Conservation (phyloP, 2,329 filamentous ascomycete genomes). For the Coniochaeta prunicola region DNA sequence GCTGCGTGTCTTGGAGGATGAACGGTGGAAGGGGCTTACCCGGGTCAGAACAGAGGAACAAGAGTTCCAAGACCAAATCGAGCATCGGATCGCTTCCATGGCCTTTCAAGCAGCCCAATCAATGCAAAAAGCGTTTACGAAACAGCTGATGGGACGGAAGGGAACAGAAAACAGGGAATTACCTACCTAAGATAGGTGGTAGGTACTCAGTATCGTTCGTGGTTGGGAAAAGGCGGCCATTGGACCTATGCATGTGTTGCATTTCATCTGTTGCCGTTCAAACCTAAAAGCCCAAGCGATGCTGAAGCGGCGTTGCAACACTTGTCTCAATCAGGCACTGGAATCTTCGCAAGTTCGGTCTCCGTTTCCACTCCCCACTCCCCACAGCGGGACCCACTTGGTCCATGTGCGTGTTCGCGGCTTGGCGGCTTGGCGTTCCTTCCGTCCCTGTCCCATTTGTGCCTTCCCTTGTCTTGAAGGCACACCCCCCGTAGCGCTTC, state of each 20-base stretch:
- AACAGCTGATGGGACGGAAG: neutral
- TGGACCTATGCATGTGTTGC: neutral
- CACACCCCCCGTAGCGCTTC: neutral
- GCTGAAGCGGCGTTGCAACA: neutral
- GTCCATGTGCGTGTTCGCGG: neutral
- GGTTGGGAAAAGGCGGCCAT: neutral
- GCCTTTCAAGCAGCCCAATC: neutral
- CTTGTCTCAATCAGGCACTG: neutral
- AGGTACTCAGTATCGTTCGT: too few species aligned
- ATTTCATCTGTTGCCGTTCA: neutral
- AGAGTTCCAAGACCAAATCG: neutral
- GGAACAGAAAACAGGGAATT: neutral
- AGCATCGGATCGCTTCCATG: neutral
- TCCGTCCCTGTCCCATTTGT: neutral
- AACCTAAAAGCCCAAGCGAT: neutral
- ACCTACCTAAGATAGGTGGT: too few species aligned
- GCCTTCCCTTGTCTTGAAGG: neutral
- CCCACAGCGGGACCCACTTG: slow-evolving; percentile 1
- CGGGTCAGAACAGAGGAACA: neutral
- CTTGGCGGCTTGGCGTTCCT: neutral
- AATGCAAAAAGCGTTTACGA: neutral
- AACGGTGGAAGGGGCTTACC: neutral
- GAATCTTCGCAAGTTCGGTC: neutral
- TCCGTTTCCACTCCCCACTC: neutral
- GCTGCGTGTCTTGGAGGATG: neutral